A percentile compares a stretch with the other conserved stretches of the same genome.
These are phyloP conservation scores for Allantophomopsis lycopodina DNA, from an alignment of 2,329 filamentous ascomycete genomes.

Conservation along the genomic window DNA sequence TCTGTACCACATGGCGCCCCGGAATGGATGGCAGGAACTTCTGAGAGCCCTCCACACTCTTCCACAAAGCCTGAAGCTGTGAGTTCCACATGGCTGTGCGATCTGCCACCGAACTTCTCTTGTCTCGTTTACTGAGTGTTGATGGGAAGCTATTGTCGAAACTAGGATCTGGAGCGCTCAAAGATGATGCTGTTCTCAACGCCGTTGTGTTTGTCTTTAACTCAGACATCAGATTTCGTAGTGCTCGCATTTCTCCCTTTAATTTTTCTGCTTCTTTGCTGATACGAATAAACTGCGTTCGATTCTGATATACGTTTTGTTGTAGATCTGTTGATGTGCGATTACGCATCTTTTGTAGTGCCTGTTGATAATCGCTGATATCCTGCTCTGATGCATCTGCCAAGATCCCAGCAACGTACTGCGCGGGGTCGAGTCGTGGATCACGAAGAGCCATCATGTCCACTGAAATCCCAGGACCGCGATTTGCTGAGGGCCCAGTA, in stretches of 20 bases:
- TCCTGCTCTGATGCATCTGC: constrained; percentile 18
- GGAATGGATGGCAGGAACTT: constrained; percentile 86
- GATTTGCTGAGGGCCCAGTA: constrained; percentile 12
- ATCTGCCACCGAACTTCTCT: constrained; percentile 76
- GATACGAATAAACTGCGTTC: constrained; percentile 97
- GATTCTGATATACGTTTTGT: constrained; percentile 92
- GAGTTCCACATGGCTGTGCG: constrained; percentile 54
- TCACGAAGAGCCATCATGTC: constrained; percentile 71
- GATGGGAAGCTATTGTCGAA: constrained; percentile 36
- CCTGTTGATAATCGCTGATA: constrained; percentile 17
- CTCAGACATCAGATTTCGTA: constrained; percentile 85
- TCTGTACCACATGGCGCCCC: constrained; percentile 87
- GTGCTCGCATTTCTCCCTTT: constrained; percentile 86
- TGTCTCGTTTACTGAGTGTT: constrained; percentile 56
- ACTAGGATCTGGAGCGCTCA: constrained; percentile 31
- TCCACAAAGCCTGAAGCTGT: constrained; percentile 76
- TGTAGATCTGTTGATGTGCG: constrained; percentile 54
- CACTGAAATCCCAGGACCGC: constrained; percentile 46
- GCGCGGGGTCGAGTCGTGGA: constrained; percentile 64
- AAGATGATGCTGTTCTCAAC: constrained; percentile 43
- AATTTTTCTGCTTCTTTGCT: constrained; percentile 98
- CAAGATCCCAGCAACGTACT: constrained; percentile 36
- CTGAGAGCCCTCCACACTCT: constrained; percentile 93
- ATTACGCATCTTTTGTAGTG: constrained; percentile 14
- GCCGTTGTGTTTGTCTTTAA: constrained; percentile 67